Evolutionary conservation across 1,284 basidiomycete species (phyloP), one percentile per base, ranked within the genome.

Genomic region (Mixia osmundae): DNA sequence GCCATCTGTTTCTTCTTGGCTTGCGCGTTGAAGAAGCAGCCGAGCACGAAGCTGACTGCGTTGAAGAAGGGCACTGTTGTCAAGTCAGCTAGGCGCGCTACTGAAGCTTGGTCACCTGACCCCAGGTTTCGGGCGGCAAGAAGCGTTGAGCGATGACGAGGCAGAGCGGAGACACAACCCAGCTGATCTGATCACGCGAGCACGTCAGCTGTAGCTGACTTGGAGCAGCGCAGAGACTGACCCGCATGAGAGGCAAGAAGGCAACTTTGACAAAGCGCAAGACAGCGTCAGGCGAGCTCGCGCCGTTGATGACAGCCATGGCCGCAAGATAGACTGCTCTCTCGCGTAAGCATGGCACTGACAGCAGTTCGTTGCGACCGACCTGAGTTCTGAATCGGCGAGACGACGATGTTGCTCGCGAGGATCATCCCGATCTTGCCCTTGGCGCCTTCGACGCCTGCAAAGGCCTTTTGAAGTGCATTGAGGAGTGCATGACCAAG

Each of bases 241-340:
- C n/a, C 71, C 55, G 61, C 45, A 87, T 66, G 39, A 82, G 73
- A 22, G 68, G 58, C 55, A 72, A 65, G 62, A 83, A 78, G 23
- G 76, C 74, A 24, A 60, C 65, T 53, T 69, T 72, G 37, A 83
- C 67, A 0, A 76, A 75, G 47, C 66, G 68, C 33, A 67, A 49
- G 37, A 85, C 61, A 25, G 74, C 71, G 26, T 70, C 65, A 6
- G 65, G 47, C 2, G 71, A 68, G 47, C 65, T 68, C 9, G 76
- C 76, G 28, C 82, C 82, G 47, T 74, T 76, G 47, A 89, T 80
- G 35, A 83, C 57, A 4, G 79, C 76, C 69, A 82, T 76, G 31
- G 69, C 77, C 0, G 70, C 61, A 33, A 64, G 24, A n/a, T 18
- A 28, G 15, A 27, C 35, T 28, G 22, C n/a, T n/a, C n/a, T n/a